phyloP scores from a whole-genome alignment of 2,329 filamentous ascomycete genomes.

The Beauveria varroae region DNA sequence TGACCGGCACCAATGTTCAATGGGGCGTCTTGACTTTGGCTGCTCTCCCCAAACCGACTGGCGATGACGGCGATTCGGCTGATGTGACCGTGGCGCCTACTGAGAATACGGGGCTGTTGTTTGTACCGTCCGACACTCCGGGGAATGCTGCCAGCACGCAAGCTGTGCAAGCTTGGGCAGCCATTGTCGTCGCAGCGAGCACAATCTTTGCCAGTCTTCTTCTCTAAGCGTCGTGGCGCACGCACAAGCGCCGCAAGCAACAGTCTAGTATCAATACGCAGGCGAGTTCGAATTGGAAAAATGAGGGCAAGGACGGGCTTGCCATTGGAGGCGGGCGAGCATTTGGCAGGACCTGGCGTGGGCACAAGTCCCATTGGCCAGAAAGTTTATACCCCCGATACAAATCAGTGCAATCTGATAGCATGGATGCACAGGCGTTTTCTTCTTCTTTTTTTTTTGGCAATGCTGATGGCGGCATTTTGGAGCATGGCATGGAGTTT shows the following conservation, averaged over 20 bases:
- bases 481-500: slow-evolving; percentile 3
- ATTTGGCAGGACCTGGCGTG: slow-evolving; percentile 2
- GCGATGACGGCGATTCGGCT: slow-evolving; percentile 19
- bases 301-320: neutral
- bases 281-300: neutral
- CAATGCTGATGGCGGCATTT: neutral
- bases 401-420: neutral
- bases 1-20: slow-evolving; percentile 31
- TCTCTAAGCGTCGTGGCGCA: neutral
- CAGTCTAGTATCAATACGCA: neutral
- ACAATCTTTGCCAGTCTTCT: slow-evolving; percentile 2
- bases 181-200: slow-evolving; percentile 4
- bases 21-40: slow-evolving; percentile 39
- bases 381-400: slow-evolving; percentile 1
- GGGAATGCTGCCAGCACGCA: neutral
- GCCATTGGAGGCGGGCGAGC: neutral
- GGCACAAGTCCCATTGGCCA: neutral
- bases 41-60: slow-evolving; percentile 26
- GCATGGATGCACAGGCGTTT: slow-evolving; percentile 4
- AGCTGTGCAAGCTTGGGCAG: neutral
- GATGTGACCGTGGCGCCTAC: neutral
- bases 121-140: neutral
- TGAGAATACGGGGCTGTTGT: slow-evolving; percentile 5
- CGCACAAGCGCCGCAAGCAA: neutral
- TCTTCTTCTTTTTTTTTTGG: neutral